Percentiles rank a stretch among this genome's conserved stretches.
phyloP scores from a whole-genome alignment of 306 rosid genomes.

The Clitoria ternatea region DNA sequence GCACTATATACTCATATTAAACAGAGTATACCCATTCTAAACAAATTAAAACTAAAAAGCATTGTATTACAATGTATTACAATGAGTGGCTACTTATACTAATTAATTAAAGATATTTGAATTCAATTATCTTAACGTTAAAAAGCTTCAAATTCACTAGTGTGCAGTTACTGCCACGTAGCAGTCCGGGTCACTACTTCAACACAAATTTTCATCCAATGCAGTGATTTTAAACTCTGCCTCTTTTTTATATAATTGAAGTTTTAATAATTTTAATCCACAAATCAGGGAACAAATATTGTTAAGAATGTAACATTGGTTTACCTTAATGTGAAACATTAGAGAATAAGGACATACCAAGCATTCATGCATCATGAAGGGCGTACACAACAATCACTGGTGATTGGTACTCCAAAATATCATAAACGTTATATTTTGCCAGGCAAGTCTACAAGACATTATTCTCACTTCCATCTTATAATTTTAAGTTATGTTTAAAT shows the following conservation, averaged over 20 bases:
- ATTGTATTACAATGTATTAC: too few relatives aligned
- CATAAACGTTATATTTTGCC: constrained; percentile 73
- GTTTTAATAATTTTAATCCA: background rate
- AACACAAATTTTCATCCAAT: background rate
- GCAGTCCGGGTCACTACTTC: too few relatives aligned
- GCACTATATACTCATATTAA: too few relatives aligned
- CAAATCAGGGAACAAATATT: background rate
- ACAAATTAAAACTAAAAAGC: too few relatives aligned
- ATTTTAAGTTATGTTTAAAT: background rate
- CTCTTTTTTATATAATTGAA: background rate
- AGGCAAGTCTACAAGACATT: constrained; percentile 40
- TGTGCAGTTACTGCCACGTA: too few relatives aligned
- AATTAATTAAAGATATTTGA: background rate
- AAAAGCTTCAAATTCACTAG: too few relatives aligned
- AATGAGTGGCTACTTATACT: too few relatives aligned
- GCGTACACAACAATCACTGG: constrained; percentile 58
- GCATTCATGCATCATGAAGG: constrained; percentile 73
- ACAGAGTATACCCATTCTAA: too few relatives aligned
- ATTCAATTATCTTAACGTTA: too few relatives aligned
- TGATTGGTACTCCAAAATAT: constrained; percentile 69
- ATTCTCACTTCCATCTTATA: background rate
- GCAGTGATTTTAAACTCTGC: background rate
- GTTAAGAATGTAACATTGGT: background rate
- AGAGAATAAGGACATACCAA: constrained; percentile 78
- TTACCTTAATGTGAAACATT: constrained; percentile 3